Percentiles rank a stretch among this genome's conserved stretches.
Evolutionary conservation across 352 stramenopile species (phyloP).

Genomic region (Globisporangium iwayamae): DNA sequence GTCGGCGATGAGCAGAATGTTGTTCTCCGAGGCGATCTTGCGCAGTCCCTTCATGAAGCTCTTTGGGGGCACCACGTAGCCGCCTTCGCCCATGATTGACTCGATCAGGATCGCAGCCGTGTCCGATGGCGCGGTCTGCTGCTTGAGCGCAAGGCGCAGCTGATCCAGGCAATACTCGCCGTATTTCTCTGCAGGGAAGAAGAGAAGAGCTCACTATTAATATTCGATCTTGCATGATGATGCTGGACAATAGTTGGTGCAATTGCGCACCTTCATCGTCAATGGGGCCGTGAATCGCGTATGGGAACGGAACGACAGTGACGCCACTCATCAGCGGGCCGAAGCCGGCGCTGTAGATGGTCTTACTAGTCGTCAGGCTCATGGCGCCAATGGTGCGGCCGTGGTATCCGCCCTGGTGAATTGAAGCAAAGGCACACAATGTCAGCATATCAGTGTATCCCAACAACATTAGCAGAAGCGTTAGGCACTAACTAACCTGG

Average conservation of each 20-base stretch:
- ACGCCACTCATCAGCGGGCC: conserved; percentile 75
- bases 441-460: not conserved
- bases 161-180: conserved; percentile 79
- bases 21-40: conserved; percentile 88
- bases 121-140: conserved; percentile 84
- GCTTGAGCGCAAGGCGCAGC: conserved; percentile 86
- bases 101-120: conserved; percentile 91
- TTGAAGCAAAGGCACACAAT: not conserved
- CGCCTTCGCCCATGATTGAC: conserved; percentile 87
- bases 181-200: conserved; percentile 38
- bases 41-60: conserved; percentile 91
- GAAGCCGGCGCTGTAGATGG: conserved; percentile 86
- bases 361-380: conserved; percentile 91
- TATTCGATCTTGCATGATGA: not conserved
- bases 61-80: conserved; percentile 89
- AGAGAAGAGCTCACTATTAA: conserved; percentile 8
- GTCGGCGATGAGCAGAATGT: conserved; percentile 93
- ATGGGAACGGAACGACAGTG: conserved; percentile 87
- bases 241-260: not conserved
- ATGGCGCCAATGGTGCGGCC: conserved; percentile 90
- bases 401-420: conserved; percentile 80
- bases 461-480: not conserved
- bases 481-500: not conserved
- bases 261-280: conserved; percentile 45
- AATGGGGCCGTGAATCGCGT: conserved; percentile 79